Evolutionary conservation across 805 yeast species (phyloP), one percentile per base, ranked within the genome.

Genomic region (Barnettozyma californica): DNA sequence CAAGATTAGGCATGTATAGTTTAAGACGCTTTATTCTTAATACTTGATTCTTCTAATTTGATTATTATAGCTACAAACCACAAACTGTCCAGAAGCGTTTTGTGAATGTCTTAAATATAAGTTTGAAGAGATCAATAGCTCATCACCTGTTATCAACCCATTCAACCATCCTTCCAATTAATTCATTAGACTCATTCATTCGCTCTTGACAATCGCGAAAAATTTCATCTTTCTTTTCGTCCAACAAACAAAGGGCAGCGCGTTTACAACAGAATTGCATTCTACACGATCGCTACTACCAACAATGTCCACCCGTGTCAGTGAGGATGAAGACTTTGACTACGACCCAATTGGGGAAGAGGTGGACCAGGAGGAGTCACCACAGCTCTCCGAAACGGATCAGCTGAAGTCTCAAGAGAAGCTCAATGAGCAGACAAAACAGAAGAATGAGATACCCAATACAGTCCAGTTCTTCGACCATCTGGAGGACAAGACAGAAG

Each of bases 401-500:
- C 52, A 54, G 46, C 39, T 45, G 10, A 51, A 47, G 34, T 55
- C 64, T 2, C 45, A 50, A 36, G 46, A 54, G 45, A 52, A 50
- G 38, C 50, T 51, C 4, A 52, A 53, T 23, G 34, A 49, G 14
- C 49, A 55, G 34, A 51, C 47, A 26, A 47, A 53, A 26, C 46
- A 44, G 41, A 55, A 56, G 45, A 52, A 56, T 36, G 44, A 45
- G 5, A 48, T 60, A 18, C 65, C 65, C 20, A 51, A 47, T 27
- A 53, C 51, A 18, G 45, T 52, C 2, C 50, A 45, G 23, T 48
- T 64, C 9, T 67, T 59, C 49, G 45, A 50, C 11, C 70, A 75
- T 39, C 71, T 68, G 35, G 77, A 71, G 11, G 80, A 81, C 63
- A 80, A 76, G 56, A 85, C 95, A 0, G 72, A 70, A 14, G 94